phyloP scores from a whole-genome alignment of 2,329 filamentous ascomycete genomes.

The Hypoxylon sp. region DNA sequence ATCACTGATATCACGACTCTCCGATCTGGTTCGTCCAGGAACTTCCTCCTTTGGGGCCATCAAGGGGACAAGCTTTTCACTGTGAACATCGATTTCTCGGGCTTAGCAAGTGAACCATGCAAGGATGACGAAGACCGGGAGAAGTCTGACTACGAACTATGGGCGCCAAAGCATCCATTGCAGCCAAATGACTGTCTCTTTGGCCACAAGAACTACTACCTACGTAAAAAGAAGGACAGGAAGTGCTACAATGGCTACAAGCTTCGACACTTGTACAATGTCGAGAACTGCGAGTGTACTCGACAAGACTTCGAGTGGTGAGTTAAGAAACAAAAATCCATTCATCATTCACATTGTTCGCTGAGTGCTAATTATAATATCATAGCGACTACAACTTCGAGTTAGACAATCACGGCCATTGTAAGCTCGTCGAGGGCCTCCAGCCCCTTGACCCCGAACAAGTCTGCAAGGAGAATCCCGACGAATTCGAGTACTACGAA shows the following conservation, averaged over 20 bases:
- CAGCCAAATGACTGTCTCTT: slow-evolving; percentile 88
- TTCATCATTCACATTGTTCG: slow-evolving; percentile 34
- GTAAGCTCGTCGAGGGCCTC: slow-evolving; percentile 81
- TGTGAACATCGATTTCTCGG: slow-evolving; percentile 90
- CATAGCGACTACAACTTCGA: slow-evolving; percentile 93
- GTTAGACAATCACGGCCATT: slow-evolving; percentile 81
- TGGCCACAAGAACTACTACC: slow-evolving; percentile 89
- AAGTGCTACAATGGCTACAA: slow-evolving; percentile 86
- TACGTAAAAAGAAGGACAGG: slow-evolving; percentile 86
- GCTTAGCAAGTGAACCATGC: slow-evolving; percentile 81
- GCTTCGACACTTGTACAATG: slow-evolving; percentile 79
- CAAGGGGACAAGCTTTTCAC: slow-evolving; percentile 74
- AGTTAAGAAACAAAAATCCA: slow-evolving; percentile 54
- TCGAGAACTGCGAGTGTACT: slow-evolving; percentile 86
- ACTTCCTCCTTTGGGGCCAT: slow-evolving; percentile 91
- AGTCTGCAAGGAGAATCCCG: slow-evolving; percentile 73
- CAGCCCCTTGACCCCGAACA: slow-evolving; percentile 67
- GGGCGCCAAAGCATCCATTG: slow-evolving; percentile 88
- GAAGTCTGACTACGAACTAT: slow-evolving; percentile 83
- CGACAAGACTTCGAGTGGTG: slow-evolving; percentile 94
- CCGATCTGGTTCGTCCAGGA: slow-evolving; percentile 88
- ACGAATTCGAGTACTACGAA: slow-evolving; percentile 83
- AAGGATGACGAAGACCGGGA: slow-evolving; percentile 71
- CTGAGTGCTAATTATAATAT: slow-evolving; percentile 49
- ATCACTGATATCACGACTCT: slow-evolving; percentile 89